A percentile compares a stretch with the other conserved stretches of the same genome.
Evolutionary conservation across 108 stramenopile genomes (phyloP).

Genomic region (Fragilariopsis cylindrus): DNA sequence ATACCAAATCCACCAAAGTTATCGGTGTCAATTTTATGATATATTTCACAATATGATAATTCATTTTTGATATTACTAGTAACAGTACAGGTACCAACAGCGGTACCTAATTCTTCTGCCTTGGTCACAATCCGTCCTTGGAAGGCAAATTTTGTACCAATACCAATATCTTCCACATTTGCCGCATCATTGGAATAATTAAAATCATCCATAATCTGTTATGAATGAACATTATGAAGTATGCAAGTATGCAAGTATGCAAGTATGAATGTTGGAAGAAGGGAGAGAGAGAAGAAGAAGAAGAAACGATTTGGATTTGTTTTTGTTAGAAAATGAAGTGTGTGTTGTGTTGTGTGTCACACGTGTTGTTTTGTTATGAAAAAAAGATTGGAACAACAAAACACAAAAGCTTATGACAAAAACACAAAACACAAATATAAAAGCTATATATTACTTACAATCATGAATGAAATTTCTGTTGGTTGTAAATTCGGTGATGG

Average conservation of each 20-base stretch:
- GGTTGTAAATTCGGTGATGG: slow-evolving; percentile 5
- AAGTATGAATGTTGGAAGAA: no score
- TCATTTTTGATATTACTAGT: slow-evolving; percentile 20
- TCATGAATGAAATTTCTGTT: slow-evolving; percentile 19
- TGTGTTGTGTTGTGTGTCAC: no score
- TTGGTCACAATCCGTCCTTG: slow-evolving; percentile 22
- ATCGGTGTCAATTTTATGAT: slow-evolving; percentile 21
- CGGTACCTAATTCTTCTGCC: slow-evolving; percentile 15
- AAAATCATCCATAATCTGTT: slow-evolving; percentile 35
- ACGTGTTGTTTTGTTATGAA: background rate
- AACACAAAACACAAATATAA: background rate
- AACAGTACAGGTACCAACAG: slow-evolving; percentile 11
- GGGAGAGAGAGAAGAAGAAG: no score
- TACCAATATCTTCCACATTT: background rate
- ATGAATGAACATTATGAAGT: background rate
- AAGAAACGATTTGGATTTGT: no score
- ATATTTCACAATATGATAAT: slow-evolving; percentile 25
- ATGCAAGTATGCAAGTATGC: background rate
- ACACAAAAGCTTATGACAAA: background rate
- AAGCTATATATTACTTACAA: slow-evolving; percentile 7
- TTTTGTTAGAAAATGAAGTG: no score
- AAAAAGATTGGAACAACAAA: background rate
- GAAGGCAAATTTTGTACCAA: slow-evolving; percentile 33
- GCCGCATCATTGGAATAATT: slow-evolving; percentile 16
- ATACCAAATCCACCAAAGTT: slow-evolving; percentile 17